These are phyloP conservation scores for Raphidocelis subcapitata DNA, from an alignment of 139 green algal species.

Conservation along the genomic window DNA sequence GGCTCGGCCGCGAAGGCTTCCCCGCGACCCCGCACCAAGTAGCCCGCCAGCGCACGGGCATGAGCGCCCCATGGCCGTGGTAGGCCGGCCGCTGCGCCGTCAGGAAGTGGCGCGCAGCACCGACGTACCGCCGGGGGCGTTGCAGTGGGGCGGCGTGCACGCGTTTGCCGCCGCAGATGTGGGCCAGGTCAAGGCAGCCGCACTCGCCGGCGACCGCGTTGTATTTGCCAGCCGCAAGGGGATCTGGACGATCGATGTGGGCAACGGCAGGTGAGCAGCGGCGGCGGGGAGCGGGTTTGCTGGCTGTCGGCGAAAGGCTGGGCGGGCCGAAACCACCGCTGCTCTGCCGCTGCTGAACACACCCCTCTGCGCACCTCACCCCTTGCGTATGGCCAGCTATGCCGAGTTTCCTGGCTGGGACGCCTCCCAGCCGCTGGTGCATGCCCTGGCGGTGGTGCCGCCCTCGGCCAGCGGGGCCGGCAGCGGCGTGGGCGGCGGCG, in stretches of 20 bases:
- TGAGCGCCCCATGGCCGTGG: too few species aligned
- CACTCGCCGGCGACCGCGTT: background rate
- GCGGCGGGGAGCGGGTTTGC: background rate
- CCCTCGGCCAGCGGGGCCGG: too few species aligned
- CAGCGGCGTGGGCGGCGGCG: background rate
- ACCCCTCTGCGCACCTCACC: background rate
- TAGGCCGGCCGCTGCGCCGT: background rate
- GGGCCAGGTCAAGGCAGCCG: slow-evolving; percentile 5
- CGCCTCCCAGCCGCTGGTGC: slow-evolving; percentile 6
- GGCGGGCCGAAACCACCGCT: too few species aligned
- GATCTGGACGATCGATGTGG: background rate
- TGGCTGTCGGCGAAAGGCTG: background rate
- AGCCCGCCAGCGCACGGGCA: too few species aligned
- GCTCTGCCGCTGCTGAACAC: background rate
- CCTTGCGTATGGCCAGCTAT: slow-evolving; percentile 4
- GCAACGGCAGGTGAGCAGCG: background rate
- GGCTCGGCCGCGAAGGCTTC: too few species aligned
- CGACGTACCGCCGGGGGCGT: background rate
- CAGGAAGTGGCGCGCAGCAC: background rate
- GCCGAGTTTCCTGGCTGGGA: slow-evolving; percentile 17
- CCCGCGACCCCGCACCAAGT: too few species aligned
- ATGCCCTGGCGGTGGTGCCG: background rate
- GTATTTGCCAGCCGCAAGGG: slow-evolving; percentile 1
- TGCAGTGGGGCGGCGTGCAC: background rate
- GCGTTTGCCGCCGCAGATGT: slow-evolving; percentile 4